Evolutionary conservation across 2,329 filamentous ascomycete species (phyloP).

Genomic region (Myrmaecium sp.): DNA sequence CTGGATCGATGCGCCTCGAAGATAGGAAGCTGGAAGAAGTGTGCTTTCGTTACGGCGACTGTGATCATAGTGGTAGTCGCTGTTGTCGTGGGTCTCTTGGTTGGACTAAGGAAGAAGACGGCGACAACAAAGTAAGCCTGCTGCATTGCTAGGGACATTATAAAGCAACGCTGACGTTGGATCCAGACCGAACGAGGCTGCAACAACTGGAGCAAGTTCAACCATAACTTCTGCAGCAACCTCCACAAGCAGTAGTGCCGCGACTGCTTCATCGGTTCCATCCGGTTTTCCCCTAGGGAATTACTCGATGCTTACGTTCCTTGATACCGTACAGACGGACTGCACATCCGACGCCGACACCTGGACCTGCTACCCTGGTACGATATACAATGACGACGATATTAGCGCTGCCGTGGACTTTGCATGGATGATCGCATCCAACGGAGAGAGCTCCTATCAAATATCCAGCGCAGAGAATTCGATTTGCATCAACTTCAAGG

Average conservation of each 20-base stretch:
- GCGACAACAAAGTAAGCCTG: slow-evolving; percentile 10
- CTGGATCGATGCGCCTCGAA: no score
- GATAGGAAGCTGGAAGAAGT: slow-evolving; percentile 23
- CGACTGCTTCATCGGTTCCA: no score
- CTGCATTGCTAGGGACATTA: slow-evolving; percentile 3
- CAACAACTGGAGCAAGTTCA: no score
- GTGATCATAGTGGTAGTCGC: slow-evolving; percentile 19
- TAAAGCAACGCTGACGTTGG: background rate
- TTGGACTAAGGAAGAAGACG: slow-evolving; percentile 23
- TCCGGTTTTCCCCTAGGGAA: slow-evolving; percentile 43
- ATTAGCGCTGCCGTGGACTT: slow-evolving; percentile 34
- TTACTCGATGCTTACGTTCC: slow-evolving; percentile 43
- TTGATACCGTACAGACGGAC: slow-evolving; percentile 33
- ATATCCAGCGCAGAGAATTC: slow-evolving; percentile 41
- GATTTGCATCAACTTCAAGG: slow-evolving; percentile 39
- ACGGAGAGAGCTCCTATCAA: slow-evolving; percentile 24
- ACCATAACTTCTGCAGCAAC: slow-evolving; percentile 1
- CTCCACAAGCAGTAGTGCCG: slow-evolving; percentile 1
- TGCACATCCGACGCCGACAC: slow-evolving; percentile 42
- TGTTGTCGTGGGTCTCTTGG: slow-evolving; percentile 20
- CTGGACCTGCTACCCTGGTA: slow-evolving; percentile 46
- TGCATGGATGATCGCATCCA: slow-evolving; percentile 40
- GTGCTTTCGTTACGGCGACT: slow-evolving; percentile 17
- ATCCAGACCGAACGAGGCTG: no score
- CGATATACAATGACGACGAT: slow-evolving; percentile 27